Conservation (phyloP, 495 filamentous ascomycete genomes). For the Tetracladium marchalianum region DNA sequence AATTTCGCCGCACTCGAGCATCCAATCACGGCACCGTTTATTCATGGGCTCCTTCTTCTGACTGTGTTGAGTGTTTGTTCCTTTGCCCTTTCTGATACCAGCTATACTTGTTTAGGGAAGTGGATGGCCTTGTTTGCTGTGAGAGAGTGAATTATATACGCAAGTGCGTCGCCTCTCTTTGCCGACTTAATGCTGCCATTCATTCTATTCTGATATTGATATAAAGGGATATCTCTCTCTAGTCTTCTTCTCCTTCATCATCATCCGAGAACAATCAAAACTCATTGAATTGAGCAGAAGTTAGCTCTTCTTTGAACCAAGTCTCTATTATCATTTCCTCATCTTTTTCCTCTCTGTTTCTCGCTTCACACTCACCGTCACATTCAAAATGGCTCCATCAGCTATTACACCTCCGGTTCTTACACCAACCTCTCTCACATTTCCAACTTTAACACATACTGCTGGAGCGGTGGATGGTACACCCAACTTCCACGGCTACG, state of each 20-base stretch:
- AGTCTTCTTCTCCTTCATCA: not conserved
- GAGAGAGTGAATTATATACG: no score
- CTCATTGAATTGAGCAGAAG: not conserved
- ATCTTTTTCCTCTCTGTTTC: not conserved
- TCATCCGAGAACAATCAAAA: not conserved
- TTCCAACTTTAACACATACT: constrained; percentile 22
- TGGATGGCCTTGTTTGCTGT: no score
- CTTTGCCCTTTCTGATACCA: no score
- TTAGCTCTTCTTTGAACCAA: not conserved
- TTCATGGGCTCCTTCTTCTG: no score
- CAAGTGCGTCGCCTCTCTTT: no score
- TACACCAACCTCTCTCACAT: constrained; percentile 29
- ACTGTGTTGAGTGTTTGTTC: no score
- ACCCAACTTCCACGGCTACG: constrained; percentile 67
- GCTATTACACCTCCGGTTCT: constrained; percentile 49
- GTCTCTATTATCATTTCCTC: not conserved
- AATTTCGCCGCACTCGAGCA: no score
- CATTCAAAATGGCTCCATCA: constrained; percentile 54
- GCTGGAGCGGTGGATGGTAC: constrained; percentile 25
- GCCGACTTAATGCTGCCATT: not conserved
- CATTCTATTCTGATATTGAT: not conserved
- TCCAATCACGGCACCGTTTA: no score
- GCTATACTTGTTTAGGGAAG: no score
- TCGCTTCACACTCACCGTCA: no score
- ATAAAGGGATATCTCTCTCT: not conserved